phyloP scores from a whole-genome alignment of 495 filamentous ascomycete genomes.

The Cercophora samala region DNA sequence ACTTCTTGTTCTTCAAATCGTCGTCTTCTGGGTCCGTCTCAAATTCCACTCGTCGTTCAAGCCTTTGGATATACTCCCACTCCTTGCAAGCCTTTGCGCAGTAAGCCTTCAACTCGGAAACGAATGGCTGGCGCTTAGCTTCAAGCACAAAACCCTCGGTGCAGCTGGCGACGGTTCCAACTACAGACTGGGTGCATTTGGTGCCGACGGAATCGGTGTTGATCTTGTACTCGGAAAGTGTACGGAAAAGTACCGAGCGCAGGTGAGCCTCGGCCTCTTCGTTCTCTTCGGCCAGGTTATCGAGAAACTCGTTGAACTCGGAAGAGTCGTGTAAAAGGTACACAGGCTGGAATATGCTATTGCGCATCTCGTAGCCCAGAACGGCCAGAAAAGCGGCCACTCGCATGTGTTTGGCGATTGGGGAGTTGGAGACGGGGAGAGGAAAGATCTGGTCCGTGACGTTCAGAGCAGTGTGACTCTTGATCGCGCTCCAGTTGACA shows the following conservation, averaged over 20 bases:
- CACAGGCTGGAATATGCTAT: slow-evolving; percentile 25
- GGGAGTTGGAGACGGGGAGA: slow-evolving; percentile 18
- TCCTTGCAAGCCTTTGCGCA: slow-evolving; percentile 3
- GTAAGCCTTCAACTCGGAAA: background rate
- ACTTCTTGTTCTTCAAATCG: background rate
- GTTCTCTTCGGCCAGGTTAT: slow-evolving; percentile 9
- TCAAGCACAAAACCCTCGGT: background rate
- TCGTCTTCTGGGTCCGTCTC: background rate
- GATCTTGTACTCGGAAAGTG: background rate
- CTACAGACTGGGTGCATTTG: background rate
- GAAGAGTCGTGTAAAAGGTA: slow-evolving; percentile 15
- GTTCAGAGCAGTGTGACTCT: slow-evolving; percentile 1
- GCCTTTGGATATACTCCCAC: slow-evolving; percentile 14
- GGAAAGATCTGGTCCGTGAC: slow-evolving; percentile 14
- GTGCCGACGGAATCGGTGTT: background rate
- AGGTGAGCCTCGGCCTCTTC: slow-evolving; percentile 20
- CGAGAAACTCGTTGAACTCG: slow-evolving; percentile 11
- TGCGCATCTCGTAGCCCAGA: slow-evolving; percentile 10
- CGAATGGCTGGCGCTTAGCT: background rate
- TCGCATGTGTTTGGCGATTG: slow-evolving; percentile 28
- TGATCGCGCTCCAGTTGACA: slow-evolving; percentile 9
- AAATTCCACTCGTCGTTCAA: slow-evolving; percentile 8
- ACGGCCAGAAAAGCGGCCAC: slow-evolving; percentile 21
- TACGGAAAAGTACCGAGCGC: slow-evolving; percentile 22
- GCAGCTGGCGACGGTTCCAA: background rate